Percentiles rank a stretch among this genome's conserved stretches.
phyloP scores from a whole-genome alignment of 306 rosid species.

The Hippophae rhamnoides region DNA sequence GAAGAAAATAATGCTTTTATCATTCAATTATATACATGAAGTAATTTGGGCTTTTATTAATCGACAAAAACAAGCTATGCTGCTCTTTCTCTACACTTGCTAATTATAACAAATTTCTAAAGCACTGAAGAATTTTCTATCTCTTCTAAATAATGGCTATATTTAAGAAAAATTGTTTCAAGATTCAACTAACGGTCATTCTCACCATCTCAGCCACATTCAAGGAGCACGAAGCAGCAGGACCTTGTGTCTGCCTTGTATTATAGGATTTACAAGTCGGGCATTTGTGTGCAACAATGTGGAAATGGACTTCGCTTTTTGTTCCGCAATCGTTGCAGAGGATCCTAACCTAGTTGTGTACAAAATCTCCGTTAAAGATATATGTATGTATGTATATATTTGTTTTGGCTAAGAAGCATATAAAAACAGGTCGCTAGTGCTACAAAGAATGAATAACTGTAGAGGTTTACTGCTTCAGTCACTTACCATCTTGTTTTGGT shows the following conservation, averaged over 20 bases:
- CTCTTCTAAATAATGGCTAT: too few species aligned
- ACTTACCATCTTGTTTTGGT: conserved; percentile 46
- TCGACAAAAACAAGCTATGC: too few species aligned
- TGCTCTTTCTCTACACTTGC: too few species aligned
- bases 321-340: conserved; percentile 69
- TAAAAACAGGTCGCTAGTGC: neutral
- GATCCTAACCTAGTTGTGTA: conserved; percentile 53
- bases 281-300: conserved; percentile 57
- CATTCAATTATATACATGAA: too few species aligned
- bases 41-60: too few species aligned
- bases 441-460: neutral
- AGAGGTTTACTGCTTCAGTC: neutral
- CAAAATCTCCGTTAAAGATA: conserved; percentile 4
- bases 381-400: too few species aligned
- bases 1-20: too few species aligned
- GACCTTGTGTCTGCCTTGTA: conserved; percentile 44
- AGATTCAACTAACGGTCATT: neutral
- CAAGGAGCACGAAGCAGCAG: conserved; percentile 29
- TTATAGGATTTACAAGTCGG: conserved; percentile 55
- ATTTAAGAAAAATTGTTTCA: too few species aligned
- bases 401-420: too few species aligned
- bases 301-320: conserved; percentile 45
- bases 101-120: too few species aligned
- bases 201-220: conserved; percentile 30
- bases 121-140: neutral